Evolutionary conservation across 108 stramenopile species (phyloP), one percentile per base, ranked within the genome.

Genomic region (Licmophora abbreviata): DNA sequence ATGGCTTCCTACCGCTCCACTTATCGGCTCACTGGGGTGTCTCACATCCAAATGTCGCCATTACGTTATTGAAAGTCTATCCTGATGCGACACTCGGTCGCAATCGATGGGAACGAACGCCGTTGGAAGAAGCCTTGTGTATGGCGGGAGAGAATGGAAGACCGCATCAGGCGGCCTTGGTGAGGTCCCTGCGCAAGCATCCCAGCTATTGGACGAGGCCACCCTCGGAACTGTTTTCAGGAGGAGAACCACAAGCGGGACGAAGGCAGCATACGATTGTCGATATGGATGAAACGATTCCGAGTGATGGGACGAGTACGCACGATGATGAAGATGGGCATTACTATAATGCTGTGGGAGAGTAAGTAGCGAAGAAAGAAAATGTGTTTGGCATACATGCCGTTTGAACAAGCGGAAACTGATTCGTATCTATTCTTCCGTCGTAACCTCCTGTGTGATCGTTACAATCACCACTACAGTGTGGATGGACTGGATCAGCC

Each of bases 101-200:
- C 12, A 92, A 92, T 54, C 64, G 84, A 43, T 92, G 85, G 85
- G 90, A 88, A 31, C 70, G 90, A 22, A 84, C 86, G 2, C 90
- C 90, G 0, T 61, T 88, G 25, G 90, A 92, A 63, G 90, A 92
- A 64, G 90, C 90, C 6, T 57, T 92, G 27, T 77, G 76, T 25
- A 85, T 88, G 86, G 90, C 86, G 4, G 85, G 90, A 18, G 90
- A 92, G 60, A 92, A 92, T 65, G 90, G 90, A 31, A 31, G 90
- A 42, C 76, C 76, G 14, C 85, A 92, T 56, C 90, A 92, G 58
- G 67, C 81, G 40, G 64, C 74, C 9, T 45, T 92, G 42, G 84
- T 85, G 18, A 67, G 90, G 63, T 71, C 77, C 11, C 65, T 92
- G 41, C 64, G 86, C 41, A 78, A 87, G 60, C 85, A 85, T 62